Evolutionary conservation across 257 asterid species (phyloP).

Genomic region (Nemophila menziesii): DNA sequence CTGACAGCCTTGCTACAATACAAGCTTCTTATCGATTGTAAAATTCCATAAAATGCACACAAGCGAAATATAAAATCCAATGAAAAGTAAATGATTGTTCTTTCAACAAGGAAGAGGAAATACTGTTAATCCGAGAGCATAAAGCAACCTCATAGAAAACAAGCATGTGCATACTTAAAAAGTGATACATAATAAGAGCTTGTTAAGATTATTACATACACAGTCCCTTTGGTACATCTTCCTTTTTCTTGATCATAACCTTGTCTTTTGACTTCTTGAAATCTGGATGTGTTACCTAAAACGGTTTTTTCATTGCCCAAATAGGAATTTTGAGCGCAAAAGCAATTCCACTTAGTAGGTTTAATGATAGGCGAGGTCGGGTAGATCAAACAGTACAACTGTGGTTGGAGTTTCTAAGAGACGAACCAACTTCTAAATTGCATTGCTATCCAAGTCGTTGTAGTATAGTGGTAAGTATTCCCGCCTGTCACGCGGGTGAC

Average conservation of each 20-base stretch:
- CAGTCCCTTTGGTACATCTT: slow-evolving; percentile 45
- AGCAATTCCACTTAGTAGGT: background rate
- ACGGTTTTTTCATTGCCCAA: background rate
- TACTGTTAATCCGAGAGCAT: background rate
- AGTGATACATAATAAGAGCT: background rate
- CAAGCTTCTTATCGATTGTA: background rate
- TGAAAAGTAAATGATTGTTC: background rate
- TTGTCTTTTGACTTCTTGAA: slow-evolving; percentile 50
- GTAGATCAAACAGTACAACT: background rate
- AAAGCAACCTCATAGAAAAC: background rate
- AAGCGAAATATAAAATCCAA: too few relatives aligned
- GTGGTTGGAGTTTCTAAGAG: too few relatives aligned
- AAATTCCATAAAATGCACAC: background rate
- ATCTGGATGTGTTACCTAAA: slow-evolving; percentile 33
- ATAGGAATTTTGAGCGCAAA: background rate
- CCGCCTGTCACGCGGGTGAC: slow-evolving; percentile 99
- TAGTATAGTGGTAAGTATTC: slow-evolving; percentile 93
- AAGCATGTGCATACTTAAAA: background rate
- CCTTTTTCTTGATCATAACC: slow-evolving; percentile 49
- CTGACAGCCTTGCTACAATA: background rate
- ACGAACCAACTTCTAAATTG: too few relatives aligned
- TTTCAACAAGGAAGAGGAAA: background rate
- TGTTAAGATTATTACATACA: slow-evolving; percentile 23
- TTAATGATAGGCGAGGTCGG: background rate
- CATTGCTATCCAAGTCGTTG: too few relatives aligned